Conservation (phyloP, 805 yeast species). For the Maudiozyma pseudohumilis region DNA sequence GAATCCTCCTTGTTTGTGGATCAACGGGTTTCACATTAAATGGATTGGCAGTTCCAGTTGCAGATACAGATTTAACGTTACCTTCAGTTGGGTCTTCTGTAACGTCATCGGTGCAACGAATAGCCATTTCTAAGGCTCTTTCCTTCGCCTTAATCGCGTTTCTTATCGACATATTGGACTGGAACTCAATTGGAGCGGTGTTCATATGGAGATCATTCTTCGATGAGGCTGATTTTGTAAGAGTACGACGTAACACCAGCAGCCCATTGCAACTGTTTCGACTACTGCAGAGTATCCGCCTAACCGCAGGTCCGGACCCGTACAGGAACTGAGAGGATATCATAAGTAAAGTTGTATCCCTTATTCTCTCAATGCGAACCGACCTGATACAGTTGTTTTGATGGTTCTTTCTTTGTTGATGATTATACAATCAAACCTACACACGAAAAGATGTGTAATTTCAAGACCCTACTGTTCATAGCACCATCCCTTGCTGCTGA, state of each 20-base stretch:
- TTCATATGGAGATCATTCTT: constrained; percentile 14
- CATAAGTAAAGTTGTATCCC: too few species aligned
- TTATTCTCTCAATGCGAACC: too few species aligned
- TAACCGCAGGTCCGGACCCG: too few species aligned
- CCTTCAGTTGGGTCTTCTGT: not conserved
- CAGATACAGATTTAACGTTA: not conserved
- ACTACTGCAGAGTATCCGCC: too few species aligned
- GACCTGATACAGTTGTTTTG: too few species aligned
- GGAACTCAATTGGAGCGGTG: constrained; percentile 30
- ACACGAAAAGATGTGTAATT: too few species aligned
- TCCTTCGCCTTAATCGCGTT: constrained; percentile 13
- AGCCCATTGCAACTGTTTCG: not conserved
- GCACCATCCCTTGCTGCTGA: too few species aligned
- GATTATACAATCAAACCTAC: too few species aligned
- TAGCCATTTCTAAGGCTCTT: constrained; percentile 17
- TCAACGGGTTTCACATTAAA: constrained; percentile 44
- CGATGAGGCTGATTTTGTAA: not conserved
- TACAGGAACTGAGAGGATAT: too few species aligned
- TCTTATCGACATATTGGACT: constrained; percentile 22
- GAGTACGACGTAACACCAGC: not conserved
- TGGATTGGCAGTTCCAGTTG: constrained; percentile 29
- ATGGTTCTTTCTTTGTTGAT: too few species aligned
- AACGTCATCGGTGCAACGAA: constrained; percentile 25
- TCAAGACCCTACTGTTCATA: too few species aligned
- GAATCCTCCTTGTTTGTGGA: constrained; percentile 8